phyloP scores from a whole-genome alignment of 768 basidiomycete species.

The Boletus rubroflammeus region DNA sequence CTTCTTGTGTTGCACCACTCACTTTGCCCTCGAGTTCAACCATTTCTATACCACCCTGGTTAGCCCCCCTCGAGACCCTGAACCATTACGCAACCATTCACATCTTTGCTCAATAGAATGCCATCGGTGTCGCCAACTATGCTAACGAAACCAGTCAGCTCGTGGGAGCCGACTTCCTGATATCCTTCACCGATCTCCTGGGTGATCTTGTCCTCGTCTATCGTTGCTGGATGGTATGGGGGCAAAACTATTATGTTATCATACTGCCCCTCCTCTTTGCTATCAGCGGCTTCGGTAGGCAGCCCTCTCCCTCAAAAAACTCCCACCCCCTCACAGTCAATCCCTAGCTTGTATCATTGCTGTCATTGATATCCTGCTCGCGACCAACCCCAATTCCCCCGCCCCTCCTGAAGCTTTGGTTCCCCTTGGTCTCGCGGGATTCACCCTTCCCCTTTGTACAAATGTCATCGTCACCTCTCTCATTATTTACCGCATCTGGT shows the following conservation, averaged over 20 bases:
- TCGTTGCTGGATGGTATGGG: constrained; percentile 44
- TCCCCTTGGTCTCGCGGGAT: constrained; percentile 36
- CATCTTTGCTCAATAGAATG: constrained; percentile 11
- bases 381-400: constrained; percentile 28
- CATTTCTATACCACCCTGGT: constrained; percentile 34
- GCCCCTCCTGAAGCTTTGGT: constrained; percentile 34
- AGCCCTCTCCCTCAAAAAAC: background rate
- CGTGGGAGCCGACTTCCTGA: constrained; percentile 34
- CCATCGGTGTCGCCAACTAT: constrained; percentile 26
- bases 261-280: constrained; percentile 35
- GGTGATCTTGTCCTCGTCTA: constrained; percentile 37
- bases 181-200: constrained; percentile 36
- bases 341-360: constrained; percentile 30
- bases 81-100: background rate
- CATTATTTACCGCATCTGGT: constrained; percentile 40
- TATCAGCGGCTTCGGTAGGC: constrained; percentile 34
- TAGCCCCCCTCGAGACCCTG: constrained; percentile 3
- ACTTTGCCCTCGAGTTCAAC: constrained; percentile 35
- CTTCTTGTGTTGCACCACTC: constrained; percentile 32
- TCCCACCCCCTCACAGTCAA: background rate
- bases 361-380: constrained; percentile 28
- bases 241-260: constrained; percentile 30
- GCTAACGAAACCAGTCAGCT: constrained; percentile 31
- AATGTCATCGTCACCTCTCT: constrained; percentile 41
- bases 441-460: constrained; percentile 38